phyloP scores from a whole-genome alignment of 2,329 filamentous ascomycete genomes.

The Pseudocercospora macadamiae region DNA sequence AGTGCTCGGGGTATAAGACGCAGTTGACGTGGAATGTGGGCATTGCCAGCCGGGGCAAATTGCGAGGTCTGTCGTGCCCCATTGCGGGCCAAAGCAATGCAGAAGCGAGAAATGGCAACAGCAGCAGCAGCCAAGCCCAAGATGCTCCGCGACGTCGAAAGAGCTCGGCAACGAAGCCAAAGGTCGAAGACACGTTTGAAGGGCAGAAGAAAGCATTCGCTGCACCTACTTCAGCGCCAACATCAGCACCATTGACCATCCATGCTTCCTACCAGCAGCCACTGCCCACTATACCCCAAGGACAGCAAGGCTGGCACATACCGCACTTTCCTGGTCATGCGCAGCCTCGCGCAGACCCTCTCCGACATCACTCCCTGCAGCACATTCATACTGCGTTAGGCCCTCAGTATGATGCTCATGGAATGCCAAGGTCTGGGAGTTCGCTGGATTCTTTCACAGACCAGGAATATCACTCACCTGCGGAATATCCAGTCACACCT shows the following conservation, averaged over 20 bases:
- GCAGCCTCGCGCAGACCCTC: conserved; percentile 34
- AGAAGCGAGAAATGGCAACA: conserved; percentile 23
- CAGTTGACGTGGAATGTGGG: conserved; percentile 96
- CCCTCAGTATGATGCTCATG: conserved; percentile 45
- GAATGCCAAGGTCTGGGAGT: conserved; percentile 49
- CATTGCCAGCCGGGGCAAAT: conserved; percentile 90
- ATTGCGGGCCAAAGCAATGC: conserved; percentile 53
- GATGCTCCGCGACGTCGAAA: conserved; percentile 9
- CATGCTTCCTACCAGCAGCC: conserved; percentile 19
- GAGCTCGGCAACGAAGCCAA: conserved; percentile 18
- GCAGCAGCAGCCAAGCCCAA: conserved; percentile 25
- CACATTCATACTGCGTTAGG: conserved; percentile 47
- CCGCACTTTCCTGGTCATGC: conserved; percentile 44
- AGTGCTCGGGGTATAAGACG: conserved; percentile 95
- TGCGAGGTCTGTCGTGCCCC: conserved; percentile 80
- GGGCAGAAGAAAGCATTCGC: conserved; percentile 3
- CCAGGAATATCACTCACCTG: conserved; percentile 51
- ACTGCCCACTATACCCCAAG: conserved; percentile 22
- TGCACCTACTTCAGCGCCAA: conserved; percentile 1
- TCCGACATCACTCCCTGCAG: conserved; percentile 45
- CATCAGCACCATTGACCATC: conserved; percentile 18
- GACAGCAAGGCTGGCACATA: conserved; percentile 39
- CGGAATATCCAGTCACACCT: conserved; percentile 52
- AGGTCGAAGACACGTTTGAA: conserved; percentile 1
- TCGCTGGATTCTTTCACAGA: conserved; percentile 53